Evolutionary conservation across 371 early-diverging fungal species (phyloP).

Genomic region (Smittium culicis): DNA sequence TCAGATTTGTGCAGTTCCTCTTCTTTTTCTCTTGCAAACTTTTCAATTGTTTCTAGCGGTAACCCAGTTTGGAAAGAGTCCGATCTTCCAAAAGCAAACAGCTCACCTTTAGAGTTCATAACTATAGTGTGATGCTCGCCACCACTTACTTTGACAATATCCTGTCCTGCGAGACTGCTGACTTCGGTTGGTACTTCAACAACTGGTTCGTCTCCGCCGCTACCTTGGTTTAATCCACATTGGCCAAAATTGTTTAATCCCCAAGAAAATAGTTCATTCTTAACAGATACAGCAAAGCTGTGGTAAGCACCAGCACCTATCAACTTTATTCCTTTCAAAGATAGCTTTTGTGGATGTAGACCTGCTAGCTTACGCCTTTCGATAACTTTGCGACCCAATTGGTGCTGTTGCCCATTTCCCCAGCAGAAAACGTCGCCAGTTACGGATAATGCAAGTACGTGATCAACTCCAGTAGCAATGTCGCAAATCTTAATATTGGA

Average conservation of each 20-base stretch:
- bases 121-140: slow-evolving; percentile 83
- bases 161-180: slow-evolving; percentile 33
- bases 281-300: slow-evolving; percentile 47
- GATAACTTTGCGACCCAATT: slow-evolving; percentile 73
- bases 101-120: slow-evolving; percentile 51
- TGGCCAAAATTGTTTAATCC: slow-evolving; percentile 95
- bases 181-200: slow-evolving; percentile 39
- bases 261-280: slow-evolving; percentile 62
- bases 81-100: slow-evolving; percentile 74
- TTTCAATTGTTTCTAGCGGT: slow-evolving; percentile 30
- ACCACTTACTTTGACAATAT: slow-evolving; percentile 46
- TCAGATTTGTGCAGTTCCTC: slow-evolving; percentile 15
- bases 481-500: slow-evolving; percentile 42
- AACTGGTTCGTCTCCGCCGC: slow-evolving; percentile 30
- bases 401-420: slow-evolving; percentile 91
- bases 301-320: slow-evolving; percentile 79
- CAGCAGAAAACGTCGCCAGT: slow-evolving; percentile 72
- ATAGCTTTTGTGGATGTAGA: slow-evolving; percentile 39
- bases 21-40: slow-evolving; percentile 13
- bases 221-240: slow-evolving; percentile 47
- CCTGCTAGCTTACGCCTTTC: slow-evolving; percentile 49
- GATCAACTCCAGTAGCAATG: slow-evolving; percentile 83
- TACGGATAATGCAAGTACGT: slow-evolving; percentile 64
- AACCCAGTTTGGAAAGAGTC: slow-evolving; percentile 92
- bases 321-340: slow-evolving; percentile 40